Conservation (phyloP, 2,329 filamentous ascomycete species). For the Alternaria sp. region DNA sequence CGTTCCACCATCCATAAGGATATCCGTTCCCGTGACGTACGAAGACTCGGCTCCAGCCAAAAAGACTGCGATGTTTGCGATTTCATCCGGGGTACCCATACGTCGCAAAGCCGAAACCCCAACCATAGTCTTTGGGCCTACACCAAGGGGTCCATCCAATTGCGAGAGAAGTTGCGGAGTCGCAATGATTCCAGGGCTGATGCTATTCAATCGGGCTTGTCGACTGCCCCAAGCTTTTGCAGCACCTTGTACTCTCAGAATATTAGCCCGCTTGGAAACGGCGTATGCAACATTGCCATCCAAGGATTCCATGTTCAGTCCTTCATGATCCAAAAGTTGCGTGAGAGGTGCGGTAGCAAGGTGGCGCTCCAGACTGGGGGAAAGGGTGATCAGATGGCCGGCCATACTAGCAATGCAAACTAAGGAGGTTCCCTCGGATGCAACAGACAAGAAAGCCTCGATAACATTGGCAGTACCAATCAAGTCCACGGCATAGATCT, state of each 20-base stretch:
- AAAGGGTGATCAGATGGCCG: no score
- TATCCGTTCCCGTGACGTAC: conserved; percentile 5
- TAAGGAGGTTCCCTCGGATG: no score
- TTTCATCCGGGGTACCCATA: background rate
- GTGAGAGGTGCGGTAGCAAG: no score
- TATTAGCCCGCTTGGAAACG: conserved; percentile 1
- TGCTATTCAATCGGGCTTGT: conserved; percentile 1
- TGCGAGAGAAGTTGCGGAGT: background rate
- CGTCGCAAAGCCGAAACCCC: background rate
- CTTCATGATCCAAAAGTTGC: no score
- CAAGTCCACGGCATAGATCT: no score
- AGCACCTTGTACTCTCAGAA: conserved; percentile 7
- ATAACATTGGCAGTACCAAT: no score
- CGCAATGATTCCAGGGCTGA: background rate
- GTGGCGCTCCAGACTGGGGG: no score
- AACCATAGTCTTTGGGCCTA: background rate
- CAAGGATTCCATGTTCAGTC: no score
- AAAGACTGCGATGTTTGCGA: background rate
- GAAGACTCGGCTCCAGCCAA: conserved; percentile 1
- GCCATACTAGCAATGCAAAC: no score
- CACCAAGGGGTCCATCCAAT: no score
- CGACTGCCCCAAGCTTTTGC: background rate
- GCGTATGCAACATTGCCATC: background rate
- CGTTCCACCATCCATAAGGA: conserved; percentile 4
- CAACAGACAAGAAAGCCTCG: no score